A percentile compares a stretch with the other conserved stretches of the same genome.
These are phyloP conservation scores for Schoenoplectus tabernaemontani DNA, from an alignment of 202 grass and related monocot genomes.

Conservation along the genomic window DNA sequence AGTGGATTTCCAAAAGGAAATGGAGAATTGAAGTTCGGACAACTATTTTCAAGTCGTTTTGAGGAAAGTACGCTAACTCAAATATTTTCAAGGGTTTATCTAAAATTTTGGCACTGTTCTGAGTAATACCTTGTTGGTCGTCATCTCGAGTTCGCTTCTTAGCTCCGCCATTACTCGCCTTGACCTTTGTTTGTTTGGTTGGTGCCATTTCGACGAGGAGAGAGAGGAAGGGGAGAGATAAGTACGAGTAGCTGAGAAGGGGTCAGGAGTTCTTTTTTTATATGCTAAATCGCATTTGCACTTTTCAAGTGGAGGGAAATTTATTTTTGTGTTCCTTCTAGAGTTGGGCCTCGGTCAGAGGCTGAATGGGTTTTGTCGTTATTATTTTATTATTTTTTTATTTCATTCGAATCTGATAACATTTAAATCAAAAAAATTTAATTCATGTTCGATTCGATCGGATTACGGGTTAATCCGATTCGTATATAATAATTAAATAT, in stretches of 20 bases:
- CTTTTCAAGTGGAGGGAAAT: slow-evolving; percentile 1
- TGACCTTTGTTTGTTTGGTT: slow-evolving; percentile 6
- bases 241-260: background rate
- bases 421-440: no score
- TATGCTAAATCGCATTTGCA: background rate
- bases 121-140: slow-evolving; percentile 14
- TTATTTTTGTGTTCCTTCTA: slow-evolving; percentile 7
- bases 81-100: background rate
- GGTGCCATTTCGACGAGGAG: slow-evolving; percentile 13
- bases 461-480: no score
- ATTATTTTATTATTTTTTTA: no score
- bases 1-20: background rate
- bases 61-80: background rate
- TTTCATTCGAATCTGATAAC: no score
- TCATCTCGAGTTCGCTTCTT: slow-evolving; percentile 25
- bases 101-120: background rate
- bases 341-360: background rate
- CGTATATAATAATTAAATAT: no score
- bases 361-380: no score
- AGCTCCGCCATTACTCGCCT: slow-evolving; percentile 8
- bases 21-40: background rate
- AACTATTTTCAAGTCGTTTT: background rate
- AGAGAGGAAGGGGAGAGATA: background rate
- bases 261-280: background rate
- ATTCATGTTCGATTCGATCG: no score